These are phyloP conservation scores for Metschnikowia aberdeeniae DNA, from an alignment of 805 yeast species.

Conservation along the genomic window DNA sequence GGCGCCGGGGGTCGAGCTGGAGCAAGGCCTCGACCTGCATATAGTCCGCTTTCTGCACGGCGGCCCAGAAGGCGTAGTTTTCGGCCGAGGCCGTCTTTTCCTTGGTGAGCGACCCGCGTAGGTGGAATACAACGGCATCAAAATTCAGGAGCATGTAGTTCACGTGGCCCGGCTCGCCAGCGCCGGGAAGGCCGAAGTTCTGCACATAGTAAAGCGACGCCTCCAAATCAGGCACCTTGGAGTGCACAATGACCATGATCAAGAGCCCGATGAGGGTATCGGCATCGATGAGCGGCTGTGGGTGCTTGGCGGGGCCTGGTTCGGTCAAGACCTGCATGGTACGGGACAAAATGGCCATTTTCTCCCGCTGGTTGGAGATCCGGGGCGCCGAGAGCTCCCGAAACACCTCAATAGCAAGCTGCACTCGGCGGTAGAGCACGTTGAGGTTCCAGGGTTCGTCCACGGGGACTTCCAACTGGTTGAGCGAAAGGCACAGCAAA, in stretches of 20 bases:
- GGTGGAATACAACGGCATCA: conserved; percentile 73
- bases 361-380: conserved; percentile 40
- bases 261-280: conserved; percentile 74
- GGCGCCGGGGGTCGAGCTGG: conserved; percentile 7
- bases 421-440: conserved; percentile 37
- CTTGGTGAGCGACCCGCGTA: conserved; percentile 28
- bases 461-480: conserved; percentile 47
- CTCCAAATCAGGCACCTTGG: conserved; percentile 55
- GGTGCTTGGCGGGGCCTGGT: conserved; percentile 1
- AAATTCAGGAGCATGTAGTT: conserved; percentile 81
- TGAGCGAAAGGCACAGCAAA: conserved; percentile 41
- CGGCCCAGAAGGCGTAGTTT: conserved; percentile 54
- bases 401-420: conserved; percentile 50
- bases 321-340: conserved; percentile 51
- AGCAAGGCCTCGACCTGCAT: conserved; percentile 16
- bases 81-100: conserved; percentile 39
- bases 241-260: conserved; percentile 63
- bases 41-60: conserved; percentile 35
- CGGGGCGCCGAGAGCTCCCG: conserved; percentile 40
- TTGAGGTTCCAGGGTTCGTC: conserved; percentile 38
- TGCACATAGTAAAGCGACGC: conserved; percentile 65
- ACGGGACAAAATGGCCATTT: conserved; percentile 45
- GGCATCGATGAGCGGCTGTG: conserved; percentile 56
- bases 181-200: conserved; percentile 43
- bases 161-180: conserved; percentile 47